These are phyloP conservation scores for Cryptococcus depauperatus DNA, from an alignment of 1,284 basidiomycete species.

Conservation along the genomic window DNA sequence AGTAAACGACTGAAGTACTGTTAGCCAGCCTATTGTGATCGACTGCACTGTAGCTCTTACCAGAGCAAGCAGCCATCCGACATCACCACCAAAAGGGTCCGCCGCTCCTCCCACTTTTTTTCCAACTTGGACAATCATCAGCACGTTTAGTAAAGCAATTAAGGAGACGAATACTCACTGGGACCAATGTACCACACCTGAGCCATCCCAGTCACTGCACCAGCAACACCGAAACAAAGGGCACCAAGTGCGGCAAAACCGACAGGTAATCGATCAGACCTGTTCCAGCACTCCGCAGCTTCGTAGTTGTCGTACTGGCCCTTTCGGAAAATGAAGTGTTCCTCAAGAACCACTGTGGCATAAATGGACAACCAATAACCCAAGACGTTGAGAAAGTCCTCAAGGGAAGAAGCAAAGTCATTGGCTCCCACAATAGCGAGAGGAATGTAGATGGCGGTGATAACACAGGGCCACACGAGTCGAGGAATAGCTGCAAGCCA, in stretches of 20 bases:
- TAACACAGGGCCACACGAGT: constrained; percentile 40
- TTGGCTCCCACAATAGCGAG: constrained; percentile 42
- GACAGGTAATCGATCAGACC: constrained; percentile 18
- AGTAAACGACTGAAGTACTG: constrained; percentile 21
- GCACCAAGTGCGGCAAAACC: constrained; percentile 24
- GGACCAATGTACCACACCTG: constrained; percentile 38
- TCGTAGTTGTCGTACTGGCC: constrained; percentile 34
- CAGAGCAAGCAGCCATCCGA: constrained; percentile 25
- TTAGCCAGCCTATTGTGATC: background rate
- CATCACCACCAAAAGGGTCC: constrained; percentile 23
- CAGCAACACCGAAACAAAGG: constrained; percentile 24
- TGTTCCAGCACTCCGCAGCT: constrained; percentile 35
- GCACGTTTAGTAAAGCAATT: background rate
- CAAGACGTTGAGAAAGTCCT: constrained; percentile 33
- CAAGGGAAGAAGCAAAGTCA: constrained; percentile 35
- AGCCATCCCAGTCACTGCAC: constrained; percentile 36
- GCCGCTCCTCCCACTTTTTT: constrained; percentile 14
- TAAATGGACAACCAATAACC: constrained; percentile 44
- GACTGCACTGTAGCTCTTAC: background rate
- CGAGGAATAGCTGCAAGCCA: constrained; percentile 40
- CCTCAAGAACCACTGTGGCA: constrained; percentile 37
- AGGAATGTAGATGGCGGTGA: constrained; percentile 31
- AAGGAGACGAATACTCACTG: constrained; percentile 28
- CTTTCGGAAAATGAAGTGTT: constrained; percentile 44
- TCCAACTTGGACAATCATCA: constrained; percentile 13